Percentiles rank a stretch among this genome's conserved stretches.
phyloP scores from a whole-genome alignment of 176 grass and related monocot species.

The Puccinellia tenuiflora region DNA sequence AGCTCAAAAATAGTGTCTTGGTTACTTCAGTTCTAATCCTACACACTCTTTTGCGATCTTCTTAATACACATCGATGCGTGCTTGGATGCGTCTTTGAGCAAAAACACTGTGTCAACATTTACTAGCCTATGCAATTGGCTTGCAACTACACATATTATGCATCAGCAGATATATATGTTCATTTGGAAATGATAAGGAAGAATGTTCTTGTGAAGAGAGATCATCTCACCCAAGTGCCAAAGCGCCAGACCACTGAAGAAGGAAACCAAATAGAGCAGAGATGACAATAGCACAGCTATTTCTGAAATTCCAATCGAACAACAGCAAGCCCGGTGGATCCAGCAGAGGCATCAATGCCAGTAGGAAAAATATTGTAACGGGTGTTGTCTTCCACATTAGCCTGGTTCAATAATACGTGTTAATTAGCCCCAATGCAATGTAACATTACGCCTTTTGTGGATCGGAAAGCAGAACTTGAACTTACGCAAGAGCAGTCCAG shows the following conservation, averaged over 20 bases:
- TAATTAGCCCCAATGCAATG: neutral
- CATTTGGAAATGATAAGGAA: neutral
- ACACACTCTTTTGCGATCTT: neutral
- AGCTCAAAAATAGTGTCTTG: neutral
- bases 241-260: conserved; percentile 92
- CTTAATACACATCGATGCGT: neutral
- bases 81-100: neutral
- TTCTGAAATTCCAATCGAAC: conserved; percentile 78
- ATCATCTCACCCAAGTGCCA: conserved; percentile 83
- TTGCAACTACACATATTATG: neutral
- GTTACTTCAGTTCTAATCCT: neutral
- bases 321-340: conserved; percentile 75
- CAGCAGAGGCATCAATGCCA: conserved; percentile 84
- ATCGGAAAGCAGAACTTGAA: conserved; percentile 22
- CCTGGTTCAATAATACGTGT: conserved; percentile 33
- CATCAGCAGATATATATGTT: neutral
- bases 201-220: neutral
- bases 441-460: neutral
- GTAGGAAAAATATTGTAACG: conserved; percentile 85
- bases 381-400: conserved; percentile 99
- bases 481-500: conserved; percentile 97
- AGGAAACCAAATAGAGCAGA: conserved; percentile 95
- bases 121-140: neutral
- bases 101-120: neutral
- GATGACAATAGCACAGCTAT: conserved; percentile 57